phyloP scores from a whole-genome alignment of 2,329 filamentous ascomycete genomes.

The Claviceps sorghi region DNA sequence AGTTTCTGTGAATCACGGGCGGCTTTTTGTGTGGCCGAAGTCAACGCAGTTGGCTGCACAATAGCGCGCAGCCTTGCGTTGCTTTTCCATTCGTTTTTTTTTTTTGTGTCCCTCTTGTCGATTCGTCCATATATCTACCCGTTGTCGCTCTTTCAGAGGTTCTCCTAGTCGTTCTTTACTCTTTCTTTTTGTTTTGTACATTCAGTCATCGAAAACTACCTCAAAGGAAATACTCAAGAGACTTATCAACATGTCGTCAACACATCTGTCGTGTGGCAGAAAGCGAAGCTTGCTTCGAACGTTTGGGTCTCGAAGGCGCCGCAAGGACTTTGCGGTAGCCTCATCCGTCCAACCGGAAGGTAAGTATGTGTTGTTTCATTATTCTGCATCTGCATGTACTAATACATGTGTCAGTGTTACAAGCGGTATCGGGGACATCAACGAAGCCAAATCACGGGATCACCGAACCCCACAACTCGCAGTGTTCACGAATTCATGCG shows the following conservation, averaged over 20 bases:
- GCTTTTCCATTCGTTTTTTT: constrained; percentile 5
- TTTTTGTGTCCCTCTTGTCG: background rate
- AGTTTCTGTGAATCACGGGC: constrained; percentile 1
- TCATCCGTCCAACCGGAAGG: constrained; percentile 9
- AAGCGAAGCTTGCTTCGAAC: constrained; percentile 16
- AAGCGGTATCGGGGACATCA: background rate
- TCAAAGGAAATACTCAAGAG: background rate
- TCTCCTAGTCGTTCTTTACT: background rate
- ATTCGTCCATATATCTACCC: constrained; percentile 1
- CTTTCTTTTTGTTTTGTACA: background rate
- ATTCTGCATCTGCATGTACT: background rate
- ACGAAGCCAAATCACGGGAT: background rate
- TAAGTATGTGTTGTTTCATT: constrained; percentile 2
- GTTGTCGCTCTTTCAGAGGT: constrained; percentile 1
- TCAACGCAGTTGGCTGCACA: background rate
- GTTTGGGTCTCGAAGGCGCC: constrained; percentile 14
- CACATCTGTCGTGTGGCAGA: constrained; percentile 16
- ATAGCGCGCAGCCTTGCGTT: constrained; percentile 1
- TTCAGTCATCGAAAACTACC: background rate
- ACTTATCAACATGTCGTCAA: constrained; percentile 12
- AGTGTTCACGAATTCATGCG: background rate
- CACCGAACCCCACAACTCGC: background rate
- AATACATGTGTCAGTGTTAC: background rate
- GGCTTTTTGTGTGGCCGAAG: background rate
- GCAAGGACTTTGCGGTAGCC: constrained; percentile 9